Base-by-base conservation (phyloP, 2,329 filamentous ascomycete genomes). In the Pseudogymnoascus sp. region DNA sequence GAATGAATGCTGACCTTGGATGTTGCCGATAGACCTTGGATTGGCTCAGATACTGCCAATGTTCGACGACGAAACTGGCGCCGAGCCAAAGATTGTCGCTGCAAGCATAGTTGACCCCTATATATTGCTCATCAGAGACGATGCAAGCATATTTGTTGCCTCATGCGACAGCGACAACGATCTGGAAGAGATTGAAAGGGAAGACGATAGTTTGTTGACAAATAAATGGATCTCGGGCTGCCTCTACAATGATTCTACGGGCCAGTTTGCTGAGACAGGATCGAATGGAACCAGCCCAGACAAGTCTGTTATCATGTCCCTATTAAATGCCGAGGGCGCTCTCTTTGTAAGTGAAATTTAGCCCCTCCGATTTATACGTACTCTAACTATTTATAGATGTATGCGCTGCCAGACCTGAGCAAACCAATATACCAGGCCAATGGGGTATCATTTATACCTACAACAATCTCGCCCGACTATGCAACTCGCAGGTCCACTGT, bases 21-120 rank as follows among this genome's bases (percentile, higher is more conserved):
- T 45, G 12, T 35, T 61, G 58, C 41, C 25, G 33, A 58, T 70
- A 91, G 91, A 96, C 73, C 83, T 99, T 64, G 90, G 89, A 9
- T 82, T 99, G 61, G 87, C 88, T 52, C 93, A 97, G 71, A 97
- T 99, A 62, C 82, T 97, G 59, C 91, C 92, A 0, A 91, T 97
- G 83, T 84, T 91, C 65, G 94, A 97, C 69, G 94, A 96, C 69
- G 90, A 94, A 66, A 92, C 88, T 0, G 92, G 89, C 11, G 87
- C 84, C 19, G 91, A 96, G 69, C 87, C 91, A 4, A 83, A 87
- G 61, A 88, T 94, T 42, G 78, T 92, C 52, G 89, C 86, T 69
- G 89, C 90, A 38, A 95, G 90, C 72, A 92, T 97, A 69, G 84
- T 84, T 19, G 93, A 97, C 68, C 91, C 91, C 0, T 97, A 92